Percentiles rank a stretch among this genome's conserved stretches.
Evolutionary conservation across 495 filamentous ascomycete genomes (phyloP).

Genomic region (Parathielavia hyrcaniae): DNA sequence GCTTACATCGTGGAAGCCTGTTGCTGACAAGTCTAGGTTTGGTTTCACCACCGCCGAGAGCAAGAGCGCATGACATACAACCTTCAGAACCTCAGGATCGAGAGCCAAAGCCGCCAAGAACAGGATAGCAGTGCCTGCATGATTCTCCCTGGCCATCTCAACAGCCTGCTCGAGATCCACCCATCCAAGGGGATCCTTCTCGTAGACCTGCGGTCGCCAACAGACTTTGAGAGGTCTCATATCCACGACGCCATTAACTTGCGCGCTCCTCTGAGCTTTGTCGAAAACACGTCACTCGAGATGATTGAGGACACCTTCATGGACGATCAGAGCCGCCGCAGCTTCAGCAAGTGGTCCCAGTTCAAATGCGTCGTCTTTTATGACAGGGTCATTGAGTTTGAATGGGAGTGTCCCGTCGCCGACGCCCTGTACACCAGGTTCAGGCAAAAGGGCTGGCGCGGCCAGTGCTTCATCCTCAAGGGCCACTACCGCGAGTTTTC

Average conservation of each 20-base stretch:
- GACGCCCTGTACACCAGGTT: constrained; percentile 38
- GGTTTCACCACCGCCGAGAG: constrained; percentile 43
- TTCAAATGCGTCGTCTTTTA: constrained; percentile 46
- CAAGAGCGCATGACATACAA: constrained; percentile 37
- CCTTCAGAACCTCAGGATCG: constrained; percentile 34
- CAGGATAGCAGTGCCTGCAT: constrained; percentile 33
- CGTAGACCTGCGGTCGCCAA: constrained; percentile 40
- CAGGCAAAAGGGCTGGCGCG: constrained; percentile 38
- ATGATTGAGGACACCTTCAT: constrained; percentile 46
- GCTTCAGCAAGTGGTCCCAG: constrained; percentile 41
- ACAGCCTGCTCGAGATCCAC: constrained; percentile 42
- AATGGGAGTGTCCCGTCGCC: constrained; percentile 44
- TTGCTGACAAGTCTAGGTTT: constrained; percentile 26
- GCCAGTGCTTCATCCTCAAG: constrained; percentile 45
- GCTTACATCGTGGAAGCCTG: not conserved
- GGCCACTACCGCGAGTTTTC: constrained; percentile 47
- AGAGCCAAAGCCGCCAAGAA: constrained; percentile 23
- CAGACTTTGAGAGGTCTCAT: constrained; percentile 43
- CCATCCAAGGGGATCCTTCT: constrained; percentile 39
- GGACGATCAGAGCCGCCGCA: constrained; percentile 39
- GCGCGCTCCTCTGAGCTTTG: constrained; percentile 40
- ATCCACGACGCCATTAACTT: constrained; percentile 45
- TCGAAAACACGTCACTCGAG: constrained; percentile 38
- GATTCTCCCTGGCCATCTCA: constrained; percentile 45
- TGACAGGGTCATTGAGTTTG: constrained; percentile 39